A percentile compares a stretch with the other conserved stretches of the same genome.
phyloP scores from a whole-genome alignment of 2,329 filamentous ascomycete species.

The Aspergillus pseudotamarii region DNA sequence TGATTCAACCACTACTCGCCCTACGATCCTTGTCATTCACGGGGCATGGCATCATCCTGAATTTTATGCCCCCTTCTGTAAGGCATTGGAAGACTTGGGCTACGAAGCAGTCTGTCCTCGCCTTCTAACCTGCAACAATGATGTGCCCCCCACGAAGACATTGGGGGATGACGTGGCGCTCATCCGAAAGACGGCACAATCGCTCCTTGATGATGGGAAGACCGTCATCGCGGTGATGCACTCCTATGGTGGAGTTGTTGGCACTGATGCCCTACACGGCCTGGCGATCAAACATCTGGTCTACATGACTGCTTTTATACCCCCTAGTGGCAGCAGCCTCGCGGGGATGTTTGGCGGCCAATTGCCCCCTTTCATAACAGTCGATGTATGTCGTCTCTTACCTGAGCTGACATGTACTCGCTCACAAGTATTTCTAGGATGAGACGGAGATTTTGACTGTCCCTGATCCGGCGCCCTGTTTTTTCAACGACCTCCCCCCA shows the following conservation, averaged over 20 bases:
- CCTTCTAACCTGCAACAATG: background rate
- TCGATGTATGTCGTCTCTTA: background rate
- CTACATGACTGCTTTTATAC: conserved; percentile 9
- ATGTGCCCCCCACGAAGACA: background rate
- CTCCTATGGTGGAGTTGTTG: conserved; percentile 10
- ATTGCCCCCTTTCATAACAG: background rate
- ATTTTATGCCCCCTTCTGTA: conserved; percentile 3
- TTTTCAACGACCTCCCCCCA: conserved; percentile 5
- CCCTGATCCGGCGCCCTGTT: background rate
- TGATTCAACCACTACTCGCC: background rate
- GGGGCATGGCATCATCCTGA: conserved; percentile 8
- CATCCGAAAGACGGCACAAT: background rate
- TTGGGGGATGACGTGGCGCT: background rate
- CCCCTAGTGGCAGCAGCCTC: background rate
- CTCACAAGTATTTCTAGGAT: background rate
- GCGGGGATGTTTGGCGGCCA: conserved; percentile 5
- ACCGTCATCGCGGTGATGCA: conserved; percentile 4
- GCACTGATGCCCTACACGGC: conserved; percentile 5
- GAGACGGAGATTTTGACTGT: background rate
- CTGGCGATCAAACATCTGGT: conserved; percentile 2
- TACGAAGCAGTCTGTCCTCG: background rate
- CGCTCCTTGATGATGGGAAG: conserved; percentile 1
- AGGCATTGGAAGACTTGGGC: background rate
- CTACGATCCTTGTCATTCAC: conserved; percentile 1
- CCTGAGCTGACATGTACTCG: too few relatives aligned